Conservation (phyloP, 257 asterid genomes). For the Agastache rugosa region DNA sequence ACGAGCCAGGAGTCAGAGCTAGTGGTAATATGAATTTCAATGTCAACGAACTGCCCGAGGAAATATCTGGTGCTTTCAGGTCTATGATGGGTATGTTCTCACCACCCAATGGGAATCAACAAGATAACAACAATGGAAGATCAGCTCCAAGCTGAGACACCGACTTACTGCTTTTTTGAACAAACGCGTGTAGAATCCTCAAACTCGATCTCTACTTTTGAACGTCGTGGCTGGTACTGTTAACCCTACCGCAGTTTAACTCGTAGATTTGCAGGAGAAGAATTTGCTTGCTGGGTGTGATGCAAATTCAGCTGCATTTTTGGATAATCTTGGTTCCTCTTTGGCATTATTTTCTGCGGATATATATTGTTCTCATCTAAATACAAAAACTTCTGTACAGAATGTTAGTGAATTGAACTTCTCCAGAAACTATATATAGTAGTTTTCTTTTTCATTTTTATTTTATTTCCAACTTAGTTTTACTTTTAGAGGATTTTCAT, state of each 20-base stretch:
- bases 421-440: too few species aligned
- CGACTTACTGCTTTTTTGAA: not conserved
- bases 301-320: not conserved
- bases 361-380: not conserved
- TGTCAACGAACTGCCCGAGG: conserved; percentile 61
- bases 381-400: conserved; percentile 22
- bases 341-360: not conserved
- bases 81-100: conserved; percentile 80
- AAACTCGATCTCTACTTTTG: conserved; percentile 26
- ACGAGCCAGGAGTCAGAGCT: conserved; percentile 49
- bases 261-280: conserved; percentile 10
- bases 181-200: not conserved
- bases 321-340: not conserved
- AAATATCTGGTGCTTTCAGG: conserved; percentile 69
- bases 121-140: conserved; percentile 50
- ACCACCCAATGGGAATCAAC: conserved; percentile 51
- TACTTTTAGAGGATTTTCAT: not conserved
- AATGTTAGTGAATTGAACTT: not conserved
- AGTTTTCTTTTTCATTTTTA: not conserved
- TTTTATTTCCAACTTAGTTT: not conserved
- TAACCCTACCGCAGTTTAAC: conserved; percentile 15
- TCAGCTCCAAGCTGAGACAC: conserved; percentile 46
- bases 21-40: conserved; percentile 52
- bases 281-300: not conserved
- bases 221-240: not conserved